Evolutionary conservation across 2,329 filamentous ascomycete species (phyloP).

Genomic region (Fusarium sp.): DNA sequence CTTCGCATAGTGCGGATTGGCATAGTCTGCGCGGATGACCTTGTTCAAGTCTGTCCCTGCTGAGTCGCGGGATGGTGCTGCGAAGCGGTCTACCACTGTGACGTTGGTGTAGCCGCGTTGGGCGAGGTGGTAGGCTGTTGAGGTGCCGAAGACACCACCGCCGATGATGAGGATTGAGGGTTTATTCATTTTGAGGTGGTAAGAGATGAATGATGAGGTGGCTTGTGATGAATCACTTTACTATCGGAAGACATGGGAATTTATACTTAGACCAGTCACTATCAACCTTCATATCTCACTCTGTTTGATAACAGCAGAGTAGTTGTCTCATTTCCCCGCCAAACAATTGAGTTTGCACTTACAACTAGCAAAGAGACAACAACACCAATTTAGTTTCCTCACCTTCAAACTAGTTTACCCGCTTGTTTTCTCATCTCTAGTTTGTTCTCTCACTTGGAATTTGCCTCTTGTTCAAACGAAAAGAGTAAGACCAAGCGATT

Average conservation of each 20-base stretch:
- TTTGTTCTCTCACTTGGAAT: background rate
- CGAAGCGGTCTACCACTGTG: slow-evolving; percentile 59
- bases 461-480: background rate
- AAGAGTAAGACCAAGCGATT: background rate
- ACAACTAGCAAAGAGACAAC: background rate
- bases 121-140: slow-evolving; percentile 60
- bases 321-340: background rate
- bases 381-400: background rate
- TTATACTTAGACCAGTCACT: background rate
- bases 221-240: background rate
- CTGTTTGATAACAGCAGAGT: background rate
- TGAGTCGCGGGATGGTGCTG: slow-evolving; percentile 59
- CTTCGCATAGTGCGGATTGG: slow-evolving; percentile 67
- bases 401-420: background rate
- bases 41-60: slow-evolving; percentile 72
- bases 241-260: slow-evolving; percentile 3
- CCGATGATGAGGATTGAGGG: slow-evolving; percentile 56
- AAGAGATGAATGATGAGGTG: background rate
- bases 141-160: slow-evolving; percentile 63
- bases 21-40: slow-evolving; percentile 70
- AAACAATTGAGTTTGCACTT: background rate
- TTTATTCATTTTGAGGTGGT: slow-evolving; percentile 40
- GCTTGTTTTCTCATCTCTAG: background rate
- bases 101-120: slow-evolving; percentile 59
- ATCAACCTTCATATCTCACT: background rate